These are phyloP conservation scores for Coprinopsis marcescibilis DNA, from an alignment of 768 basidiomycete species.

Conservation along the genomic window DNA sequence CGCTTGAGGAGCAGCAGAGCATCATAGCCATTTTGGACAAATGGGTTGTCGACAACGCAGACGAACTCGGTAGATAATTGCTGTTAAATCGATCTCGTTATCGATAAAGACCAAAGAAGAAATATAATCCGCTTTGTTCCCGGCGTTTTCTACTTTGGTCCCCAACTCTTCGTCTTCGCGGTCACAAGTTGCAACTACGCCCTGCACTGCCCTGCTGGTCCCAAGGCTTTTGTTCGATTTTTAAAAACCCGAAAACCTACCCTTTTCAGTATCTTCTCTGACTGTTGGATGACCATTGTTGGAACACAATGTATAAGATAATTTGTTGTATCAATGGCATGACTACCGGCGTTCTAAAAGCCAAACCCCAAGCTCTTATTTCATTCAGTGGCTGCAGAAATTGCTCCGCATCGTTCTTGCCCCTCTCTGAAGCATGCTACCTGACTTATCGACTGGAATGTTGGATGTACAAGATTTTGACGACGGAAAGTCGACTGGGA, in stretches of 20 bases:
- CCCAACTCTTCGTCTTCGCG: background rate
- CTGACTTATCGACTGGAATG: background rate
- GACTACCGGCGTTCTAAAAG: too few species aligned
- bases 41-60: conserved; percentile 13
- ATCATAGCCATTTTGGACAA: conserved; percentile 38
- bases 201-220: too few species aligned
- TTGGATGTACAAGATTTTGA: background rate
- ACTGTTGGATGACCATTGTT: too few species aligned
- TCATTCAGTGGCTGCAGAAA: background rate
- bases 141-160: background rate
- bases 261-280: too few species aligned
- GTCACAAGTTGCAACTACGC: background rate
- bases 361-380: background rate
- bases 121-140: too few species aligned
- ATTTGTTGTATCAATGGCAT: too few species aligned
- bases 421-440: background rate
- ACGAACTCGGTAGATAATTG: background rate
- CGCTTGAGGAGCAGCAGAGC: conserved; percentile 34
- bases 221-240: too few species aligned
- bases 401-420: background rate
- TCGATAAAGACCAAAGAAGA: background rate
- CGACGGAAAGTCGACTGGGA: background rate
- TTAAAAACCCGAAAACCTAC: too few species aligned
- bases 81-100: too few species aligned
- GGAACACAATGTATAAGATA: too few species aligned